Percentiles rank a stretch among this genome's conserved stretches.
Evolutionary conservation across 257 asterid species (phyloP).

Genomic region (Solanum commersonii): DNA sequence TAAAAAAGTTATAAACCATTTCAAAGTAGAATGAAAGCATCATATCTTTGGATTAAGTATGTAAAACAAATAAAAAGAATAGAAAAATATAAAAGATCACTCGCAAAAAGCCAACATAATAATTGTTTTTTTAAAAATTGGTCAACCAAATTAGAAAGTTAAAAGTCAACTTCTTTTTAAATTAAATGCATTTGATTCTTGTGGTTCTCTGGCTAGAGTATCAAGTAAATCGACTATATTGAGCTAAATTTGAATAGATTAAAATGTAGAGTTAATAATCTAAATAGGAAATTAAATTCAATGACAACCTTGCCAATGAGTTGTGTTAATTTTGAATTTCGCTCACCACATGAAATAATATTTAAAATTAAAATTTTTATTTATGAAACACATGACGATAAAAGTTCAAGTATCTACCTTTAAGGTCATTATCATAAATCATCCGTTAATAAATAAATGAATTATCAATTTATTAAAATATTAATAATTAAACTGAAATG

Average conservation of each 20-base stretch:
- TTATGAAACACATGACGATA: too few relatives aligned
- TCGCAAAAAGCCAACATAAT: background rate
- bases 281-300: background rate
- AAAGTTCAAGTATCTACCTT: background rate
- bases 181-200: background rate
- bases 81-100: background rate
- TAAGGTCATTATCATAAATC: background rate
- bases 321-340: background rate
- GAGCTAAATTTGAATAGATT: background rate
- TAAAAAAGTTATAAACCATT: background rate
- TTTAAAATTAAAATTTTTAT: too few relatives aligned
- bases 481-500: background rate
- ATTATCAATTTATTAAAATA: background rate
- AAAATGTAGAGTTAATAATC: background rate
- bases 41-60: background rate
- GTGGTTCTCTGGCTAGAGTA: background rate
- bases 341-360: background rate
- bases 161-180: background rate
- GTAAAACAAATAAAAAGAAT: background rate
- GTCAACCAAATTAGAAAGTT: background rate
- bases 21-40: background rate
- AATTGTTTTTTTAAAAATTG: accelerated
- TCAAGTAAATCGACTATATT: background rate
- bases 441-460: background rate
- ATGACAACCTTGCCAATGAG: background rate